Conservation (phyloP, 805 yeast species). For the Candida pseudoglaebosa region DNA sequence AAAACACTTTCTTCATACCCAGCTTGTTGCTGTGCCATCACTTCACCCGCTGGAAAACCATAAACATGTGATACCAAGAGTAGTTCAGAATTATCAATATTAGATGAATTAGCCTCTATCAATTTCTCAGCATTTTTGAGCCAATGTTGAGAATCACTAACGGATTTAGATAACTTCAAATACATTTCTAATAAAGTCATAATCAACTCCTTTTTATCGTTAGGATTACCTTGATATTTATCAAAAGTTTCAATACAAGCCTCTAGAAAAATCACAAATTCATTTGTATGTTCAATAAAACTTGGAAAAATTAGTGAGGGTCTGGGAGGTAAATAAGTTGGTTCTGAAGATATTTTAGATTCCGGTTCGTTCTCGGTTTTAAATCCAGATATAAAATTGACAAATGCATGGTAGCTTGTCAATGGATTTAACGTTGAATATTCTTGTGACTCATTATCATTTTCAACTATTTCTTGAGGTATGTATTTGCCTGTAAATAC, state of each 20-base stretch:
- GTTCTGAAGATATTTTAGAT: slow-evolving; percentile 22
- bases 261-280: slow-evolving; percentile 87
- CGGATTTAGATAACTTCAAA: slow-evolving; percentile 47
- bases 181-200: slow-evolving; percentile 83
- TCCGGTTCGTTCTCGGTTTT: slow-evolving; percentile 4
- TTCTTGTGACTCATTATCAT: slow-evolving; percentile 9
- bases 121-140: slow-evolving; percentile 56
- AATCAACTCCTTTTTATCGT: slow-evolving; percentile 69
- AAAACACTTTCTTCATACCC: slow-evolving; percentile 61
- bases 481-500: slow-evolving; percentile 83
- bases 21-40: slow-evolving; percentile 31
- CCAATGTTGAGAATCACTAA: slow-evolving; percentile 46
- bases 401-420: slow-evolving; percentile 30
- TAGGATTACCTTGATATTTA: slow-evolving; percentile 62
- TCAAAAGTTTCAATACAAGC: slow-evolving; percentile 83
- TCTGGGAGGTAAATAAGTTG: slow-evolving; percentile 87
- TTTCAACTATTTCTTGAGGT: slow-evolving; percentile 29
- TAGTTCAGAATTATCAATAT: slow-evolving; percentile 54
- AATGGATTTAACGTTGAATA: slow-evolving; percentile 20
- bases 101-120: slow-evolving; percentile 41
- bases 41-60: slow-evolving; percentile 49
- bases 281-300: slow-evolving; percentile 79
- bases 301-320: slow-evolving; percentile 85
- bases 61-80: slow-evolving; percentile 56
- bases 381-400: slow-evolving; percentile 23